Base-by-base conservation (phyloP, 225 moss, liverwort and hornwort genomes). In the Bryoerythrophyllum caledonicum region DNA sequence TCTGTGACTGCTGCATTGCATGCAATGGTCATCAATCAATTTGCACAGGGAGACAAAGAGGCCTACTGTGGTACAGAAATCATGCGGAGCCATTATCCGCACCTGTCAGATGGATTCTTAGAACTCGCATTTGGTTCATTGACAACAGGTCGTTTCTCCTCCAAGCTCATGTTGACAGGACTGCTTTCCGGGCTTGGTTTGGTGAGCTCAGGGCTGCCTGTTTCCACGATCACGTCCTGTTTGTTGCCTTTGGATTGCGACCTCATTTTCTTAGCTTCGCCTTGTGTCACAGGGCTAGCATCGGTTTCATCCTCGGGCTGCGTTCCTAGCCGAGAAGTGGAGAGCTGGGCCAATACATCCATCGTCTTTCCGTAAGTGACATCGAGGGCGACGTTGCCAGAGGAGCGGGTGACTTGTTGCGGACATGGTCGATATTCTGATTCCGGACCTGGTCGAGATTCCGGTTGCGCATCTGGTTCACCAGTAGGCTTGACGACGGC, bases 201-300 rank as follows among this genome's bases (percentile, higher is more conserved):
- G 58, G 24, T 67, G 19, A 48, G 19, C 25, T 56, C 10, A 27
- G 41, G 58, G 27, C 41, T 58, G 41, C 56, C 19, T 27, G 26
- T 38, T 56, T 58, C 72, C 58, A 59, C 56, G 57, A 65, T 72
- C 34, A 65, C 48, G 24, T 73, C 73, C 60, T 79, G 79, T 61
- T 62, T 68, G 43, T 74, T 52, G 40, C 67, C 72, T 74, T 79
- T 68, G 0, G 27, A 68, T 53, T 68, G 61, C 30, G 68, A 68
- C 43, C 67, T 74, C 17, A 35, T 34, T n/a, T 80, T 80, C 26
- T 80, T 68, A 9, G 63, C 55, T 46, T 80, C 80, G n/a, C 73
- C 74, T 61, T 75, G 80, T 25, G 80, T 63, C 20, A 74, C 46
- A 63, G 73, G 59, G 56, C 73, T 51, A 49, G 43, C 32, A 28